phyloP scores from a whole-genome alignment of 805 yeast species.

The Cephaloascus albidus region DNA sequence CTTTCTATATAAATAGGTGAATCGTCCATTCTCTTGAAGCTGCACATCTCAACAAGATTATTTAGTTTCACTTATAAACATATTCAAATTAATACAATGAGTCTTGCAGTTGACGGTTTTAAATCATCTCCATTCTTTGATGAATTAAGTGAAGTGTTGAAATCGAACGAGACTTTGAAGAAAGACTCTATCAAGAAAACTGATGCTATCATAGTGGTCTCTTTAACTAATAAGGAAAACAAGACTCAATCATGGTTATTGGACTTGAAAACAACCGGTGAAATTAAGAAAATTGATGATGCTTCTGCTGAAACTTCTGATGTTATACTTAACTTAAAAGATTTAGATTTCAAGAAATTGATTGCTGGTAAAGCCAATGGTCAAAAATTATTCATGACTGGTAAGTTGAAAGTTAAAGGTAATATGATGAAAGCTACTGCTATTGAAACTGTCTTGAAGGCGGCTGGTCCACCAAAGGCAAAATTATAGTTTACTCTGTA shows the following conservation, averaged over 20 bases:
- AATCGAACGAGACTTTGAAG: slow-evolving; percentile 7
- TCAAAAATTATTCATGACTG: slow-evolving; percentile 75
- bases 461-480: slow-evolving; percentile 20
- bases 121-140: slow-evolving; percentile 32
- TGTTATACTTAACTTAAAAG: slow-evolving; percentile 55
- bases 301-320: slow-evolving; percentile 43
- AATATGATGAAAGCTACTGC: slow-evolving; percentile 85
- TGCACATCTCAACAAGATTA: too few species aligned
- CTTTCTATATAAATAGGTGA: too few species aligned
- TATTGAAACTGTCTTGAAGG: slow-evolving; percentile 59
- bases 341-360: slow-evolving; percentile 61
- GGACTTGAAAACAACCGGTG: slow-evolving; percentile 57
- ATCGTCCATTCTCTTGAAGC: too few species aligned
- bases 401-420: slow-evolving; percentile 81
- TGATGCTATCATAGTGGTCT: slow-evolving; percentile 56
- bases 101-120: slow-evolving; percentile 17
- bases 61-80: too few species aligned
- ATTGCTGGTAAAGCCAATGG: slow-evolving; percentile 77
- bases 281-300: slow-evolving; percentile 28
- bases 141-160: slow-evolving; percentile 26
- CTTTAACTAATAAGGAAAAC: slow-evolving; percentile 54
- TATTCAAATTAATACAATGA: neutral
- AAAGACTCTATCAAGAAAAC: slow-evolving; percentile 36
- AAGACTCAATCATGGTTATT: slow-evolving; percentile 55
- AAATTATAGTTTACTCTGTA: neutral